Evolutionary conservation across 2,329 filamentous ascomycete genomes (phyloP).

Genomic region (Orbilia blumenaviensis): DNA sequence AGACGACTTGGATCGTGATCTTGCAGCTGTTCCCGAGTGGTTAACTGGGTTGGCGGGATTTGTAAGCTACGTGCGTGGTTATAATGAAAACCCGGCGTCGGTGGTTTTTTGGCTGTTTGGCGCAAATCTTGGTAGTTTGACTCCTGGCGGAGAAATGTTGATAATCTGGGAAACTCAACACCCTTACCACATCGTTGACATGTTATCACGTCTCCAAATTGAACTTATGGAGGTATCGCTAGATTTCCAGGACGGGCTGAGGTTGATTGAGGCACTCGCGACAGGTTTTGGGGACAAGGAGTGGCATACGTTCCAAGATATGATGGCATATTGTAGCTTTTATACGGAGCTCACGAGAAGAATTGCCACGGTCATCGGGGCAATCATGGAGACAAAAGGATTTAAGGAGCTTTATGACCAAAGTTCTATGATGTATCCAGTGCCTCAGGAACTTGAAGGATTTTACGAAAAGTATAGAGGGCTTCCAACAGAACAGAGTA

Average conservation of each 20-base stretch:
- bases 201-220: background rate
- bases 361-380: background rate
- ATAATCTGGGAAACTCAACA: slow-evolving; percentile 6
- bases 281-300: background rate
- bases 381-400: slow-evolving; percentile 4
- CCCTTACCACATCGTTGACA: background rate
- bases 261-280: background rate
- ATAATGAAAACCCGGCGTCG: background rate
- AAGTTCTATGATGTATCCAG: background rate
- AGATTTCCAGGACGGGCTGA: background rate
- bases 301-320: background rate
- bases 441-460: slow-evolving; percentile 13
- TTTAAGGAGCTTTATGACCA: slow-evolving; percentile 13
- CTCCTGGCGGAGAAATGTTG: background rate
- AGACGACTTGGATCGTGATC: slow-evolving; percentile 13
- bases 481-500: background rate
- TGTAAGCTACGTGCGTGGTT: background rate
- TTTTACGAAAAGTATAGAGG: slow-evolving; percentile 10
- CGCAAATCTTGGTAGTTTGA: background rate
- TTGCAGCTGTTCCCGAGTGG: slow-evolving; percentile 9
- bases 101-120: slow-evolving; percentile 30
- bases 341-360: background rate
- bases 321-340: background rate
- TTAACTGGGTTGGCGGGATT: background rate
- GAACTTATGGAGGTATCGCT: background rate